Evolutionary conservation across 495 filamentous ascomycete genomes (phyloP).

Genomic region (Cetradonia linearis): DNA sequence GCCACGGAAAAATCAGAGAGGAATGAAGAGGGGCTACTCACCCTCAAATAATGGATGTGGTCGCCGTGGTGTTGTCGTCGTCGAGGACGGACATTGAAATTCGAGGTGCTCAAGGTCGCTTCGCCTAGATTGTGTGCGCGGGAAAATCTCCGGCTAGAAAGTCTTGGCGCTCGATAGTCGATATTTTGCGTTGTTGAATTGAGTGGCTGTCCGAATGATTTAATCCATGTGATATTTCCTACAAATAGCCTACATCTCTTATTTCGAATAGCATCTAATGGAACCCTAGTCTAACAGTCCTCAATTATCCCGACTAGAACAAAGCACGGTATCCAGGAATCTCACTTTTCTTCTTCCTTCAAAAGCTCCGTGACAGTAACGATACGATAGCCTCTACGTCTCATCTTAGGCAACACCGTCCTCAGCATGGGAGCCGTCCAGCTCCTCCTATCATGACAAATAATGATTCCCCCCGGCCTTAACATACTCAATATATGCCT

Average conservation of each 20-base stretch:
- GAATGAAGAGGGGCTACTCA: neutral
- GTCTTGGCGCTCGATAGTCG: neutral
- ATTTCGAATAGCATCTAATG: too few relatives aligned
- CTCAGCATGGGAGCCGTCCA: constrained; percentile 72
- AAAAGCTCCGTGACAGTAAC: constrained; percentile 59
- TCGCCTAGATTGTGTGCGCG: constrained; percentile 5
- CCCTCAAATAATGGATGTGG: constrained; percentile 1
- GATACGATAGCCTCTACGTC: constrained; percentile 53
- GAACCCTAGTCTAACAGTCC: too few relatives aligned
- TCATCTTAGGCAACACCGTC: constrained; percentile 58
- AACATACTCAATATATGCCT: constrained; percentile 70
- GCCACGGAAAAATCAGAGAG: neutral
- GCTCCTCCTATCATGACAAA: constrained; percentile 69
- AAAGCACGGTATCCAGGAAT: too few relatives aligned
- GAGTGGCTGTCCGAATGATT: too few relatives aligned
- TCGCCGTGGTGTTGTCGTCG: neutral
- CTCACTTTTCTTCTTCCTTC: constrained; percentile 24
- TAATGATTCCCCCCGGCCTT: constrained; percentile 61
- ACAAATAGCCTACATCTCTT: too few relatives aligned
- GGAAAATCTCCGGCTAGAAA: neutral
- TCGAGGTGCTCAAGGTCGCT: constrained; percentile 10
- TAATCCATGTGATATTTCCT: too few relatives aligned
- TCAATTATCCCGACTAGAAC: too few relatives aligned
- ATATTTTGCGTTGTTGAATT: too few relatives aligned
- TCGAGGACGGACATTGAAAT: neutral